phyloP scores from a whole-genome alignment of 2,329 filamentous ascomycete species.

The Fusarium sp. region DNA sequence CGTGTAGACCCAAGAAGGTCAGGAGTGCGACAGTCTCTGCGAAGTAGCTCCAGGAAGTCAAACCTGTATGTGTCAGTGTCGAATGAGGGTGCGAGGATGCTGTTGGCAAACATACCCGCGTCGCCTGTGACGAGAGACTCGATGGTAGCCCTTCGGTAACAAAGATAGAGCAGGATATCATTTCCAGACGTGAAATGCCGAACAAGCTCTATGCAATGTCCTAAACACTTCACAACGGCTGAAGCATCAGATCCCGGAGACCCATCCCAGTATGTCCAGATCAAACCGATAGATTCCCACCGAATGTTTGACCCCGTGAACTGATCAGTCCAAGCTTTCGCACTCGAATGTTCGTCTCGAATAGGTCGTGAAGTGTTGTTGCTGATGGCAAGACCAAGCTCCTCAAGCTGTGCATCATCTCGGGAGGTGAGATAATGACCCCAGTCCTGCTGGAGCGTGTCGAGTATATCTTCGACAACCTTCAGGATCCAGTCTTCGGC shows the following conservation, averaged over 20 bases:
- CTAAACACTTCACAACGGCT: constrained; percentile 31
- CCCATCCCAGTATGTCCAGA: constrained; percentile 51
- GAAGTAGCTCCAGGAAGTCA: constrained; percentile 56
- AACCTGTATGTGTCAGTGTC: constrained; percentile 46
- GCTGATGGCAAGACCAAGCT: constrained; percentile 55
- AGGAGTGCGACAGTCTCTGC: constrained; percentile 56
- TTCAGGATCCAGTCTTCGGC: constrained; percentile 54
- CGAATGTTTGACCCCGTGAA: constrained; percentile 57
- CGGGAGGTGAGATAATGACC: constrained; percentile 47
- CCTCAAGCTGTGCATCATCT: constrained; percentile 53
- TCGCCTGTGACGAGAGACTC: constrained; percentile 59
- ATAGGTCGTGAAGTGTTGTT: constrained; percentile 57
- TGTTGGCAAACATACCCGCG: constrained; percentile 52
- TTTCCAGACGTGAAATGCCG: constrained; percentile 52
- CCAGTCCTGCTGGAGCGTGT: constrained; percentile 53
- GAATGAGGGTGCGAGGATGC: background rate
- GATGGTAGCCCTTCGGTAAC: constrained; percentile 53
- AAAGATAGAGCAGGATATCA: constrained; percentile 57
- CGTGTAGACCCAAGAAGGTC: constrained; percentile 57
- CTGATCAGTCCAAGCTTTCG: constrained; percentile 57
- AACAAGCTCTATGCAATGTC: constrained; percentile 54
- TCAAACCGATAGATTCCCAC: constrained; percentile 61
- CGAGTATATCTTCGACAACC: constrained; percentile 50
- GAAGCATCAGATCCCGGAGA: constrained; percentile 2
- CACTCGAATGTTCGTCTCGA: constrained; percentile 53